phyloP scores from a whole-genome alignment of 208 protist species.

The Crithidia acanthocephali region DNA sequence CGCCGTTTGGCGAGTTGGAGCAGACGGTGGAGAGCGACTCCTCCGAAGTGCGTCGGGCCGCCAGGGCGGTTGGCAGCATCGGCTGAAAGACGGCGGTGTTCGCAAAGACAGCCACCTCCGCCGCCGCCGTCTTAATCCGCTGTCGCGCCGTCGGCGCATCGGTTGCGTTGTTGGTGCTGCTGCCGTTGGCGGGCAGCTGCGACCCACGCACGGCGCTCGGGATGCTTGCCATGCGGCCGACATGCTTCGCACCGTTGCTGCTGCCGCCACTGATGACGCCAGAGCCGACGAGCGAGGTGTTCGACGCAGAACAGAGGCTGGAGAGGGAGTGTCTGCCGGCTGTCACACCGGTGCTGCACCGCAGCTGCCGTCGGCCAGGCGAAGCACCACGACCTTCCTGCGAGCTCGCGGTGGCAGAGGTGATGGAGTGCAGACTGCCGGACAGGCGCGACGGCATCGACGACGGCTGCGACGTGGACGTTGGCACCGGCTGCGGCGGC shows the following conservation, averaged over 20 bases:
- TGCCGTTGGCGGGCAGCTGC: neutral
- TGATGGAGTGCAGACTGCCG: neutral
- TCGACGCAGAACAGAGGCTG: slow-evolving; percentile 1
- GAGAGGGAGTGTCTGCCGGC: neutral
- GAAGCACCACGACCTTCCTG: neutral
- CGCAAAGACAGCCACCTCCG: neutral
- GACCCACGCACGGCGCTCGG: neutral
- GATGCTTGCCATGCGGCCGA: neutral
- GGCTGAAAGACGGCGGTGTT: neutral
- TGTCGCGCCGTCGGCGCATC: neutral
- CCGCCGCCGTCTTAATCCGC: neutral
- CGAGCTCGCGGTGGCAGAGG: neutral
- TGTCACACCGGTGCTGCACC: too few relatives aligned
- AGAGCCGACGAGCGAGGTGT: neutral
- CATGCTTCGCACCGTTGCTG: neutral
- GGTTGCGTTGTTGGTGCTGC: neutral
- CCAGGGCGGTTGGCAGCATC: slow-evolving; percentile 8
- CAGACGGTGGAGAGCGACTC: slow-evolving; percentile 8
- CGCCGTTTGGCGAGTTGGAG: neutral
- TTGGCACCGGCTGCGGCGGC: neutral
- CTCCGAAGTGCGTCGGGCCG: neutral
- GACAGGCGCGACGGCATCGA: neutral
- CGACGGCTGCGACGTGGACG: neutral
- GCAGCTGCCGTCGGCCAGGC: slow-evolving; percentile 5
- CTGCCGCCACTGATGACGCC: neutral